Base-by-base conservation (phyloP, 2,329 filamentous ascomycete genomes). In the Penicillium capsulatum region DNA sequence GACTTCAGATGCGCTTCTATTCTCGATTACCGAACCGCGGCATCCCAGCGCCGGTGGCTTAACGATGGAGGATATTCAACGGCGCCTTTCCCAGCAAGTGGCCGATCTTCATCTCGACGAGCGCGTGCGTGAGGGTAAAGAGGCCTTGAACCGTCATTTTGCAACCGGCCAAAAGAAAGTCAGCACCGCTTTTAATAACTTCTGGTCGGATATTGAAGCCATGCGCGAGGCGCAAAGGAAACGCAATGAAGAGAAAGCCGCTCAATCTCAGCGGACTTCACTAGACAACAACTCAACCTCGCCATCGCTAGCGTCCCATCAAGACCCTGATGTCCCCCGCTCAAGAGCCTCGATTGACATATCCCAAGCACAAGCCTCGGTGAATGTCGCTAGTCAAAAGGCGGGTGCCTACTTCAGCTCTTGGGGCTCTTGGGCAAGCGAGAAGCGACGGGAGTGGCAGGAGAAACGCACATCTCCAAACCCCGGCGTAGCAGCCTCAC, bases 81-180 rank as follows among this genome's bases (percentile, higher is more conserved):
- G 92, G 35, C 79, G 92, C 16, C 77, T 98, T 22, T 82, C 88
- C 24, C 86, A 94, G 63, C 92, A 97, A 66, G 86, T 98, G 34
- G 85, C 91, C 51, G 91, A 97, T 45, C 76, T 97, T 34, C 90
- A 97, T 61, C 76, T 97, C 2, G 92, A 98, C 61, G 92, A 97
- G 61, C 80, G 86, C 7, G 81, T 97, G 42, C 83, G 86, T 1
- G 83, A 86, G 44, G 86, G 89, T 7, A 79, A 82, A 38, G 92
- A 97, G 63, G 85, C 83, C 0, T 74, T 97, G 2, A 88, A 87
- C n/a, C 83, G 90, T 44, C 90, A 94, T 55, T 64, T 96, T n/a
- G 85, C 86, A 3, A 87, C 84, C 1, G 90, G 92, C 0, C 83
- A 85, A 39, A 88, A 92, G 56, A 94, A 91, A 67, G 86, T 94